These are phyloP conservation scores for Pyricularia pennisetigena DNA, from an alignment of 2,329 filamentous ascomycete species.

Conservation along the genomic window DNA sequence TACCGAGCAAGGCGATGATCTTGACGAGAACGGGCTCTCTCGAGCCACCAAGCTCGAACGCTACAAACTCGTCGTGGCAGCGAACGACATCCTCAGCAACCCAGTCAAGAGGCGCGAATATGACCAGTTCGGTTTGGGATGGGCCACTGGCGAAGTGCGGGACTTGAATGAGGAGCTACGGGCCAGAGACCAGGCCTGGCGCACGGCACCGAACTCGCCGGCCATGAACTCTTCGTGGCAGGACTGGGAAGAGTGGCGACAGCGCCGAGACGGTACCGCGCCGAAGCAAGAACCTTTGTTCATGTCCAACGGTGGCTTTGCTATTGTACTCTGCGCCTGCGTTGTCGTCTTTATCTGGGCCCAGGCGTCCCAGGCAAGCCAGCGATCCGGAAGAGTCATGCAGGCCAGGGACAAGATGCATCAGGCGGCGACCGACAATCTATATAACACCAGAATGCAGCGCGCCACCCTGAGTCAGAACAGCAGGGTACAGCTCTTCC, in stretches of 20 bases:
- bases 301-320: slow-evolving; percentile 73
- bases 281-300: slow-evolving; percentile 46
- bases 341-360: slow-evolving; percentile 60
- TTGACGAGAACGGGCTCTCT: slow-evolving; percentile 36
- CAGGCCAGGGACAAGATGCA: slow-evolving; percentile 59
- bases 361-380: slow-evolving; percentile 61
- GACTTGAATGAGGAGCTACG: slow-evolving; percentile 35
- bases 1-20: slow-evolving; percentile 27
- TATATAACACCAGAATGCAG: slow-evolving; percentile 42
- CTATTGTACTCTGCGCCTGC: slow-evolving; percentile 59
- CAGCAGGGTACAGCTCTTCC: slow-evolving; percentile 65
- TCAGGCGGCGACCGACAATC: slow-evolving; percentile 52
- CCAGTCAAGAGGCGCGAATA: slow-evolving; percentile 70
- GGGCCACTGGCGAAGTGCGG: slow-evolving; percentile 42
- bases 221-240: slow-evolving; percentile 88
- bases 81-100: slow-evolving; percentile 81
- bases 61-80: slow-evolving; percentile 79
- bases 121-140: slow-evolving; percentile 73
- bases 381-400: slow-evolving; percentile 50
- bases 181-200: slow-evolving; percentile 36
- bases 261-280: slow-evolving; percentile 34
- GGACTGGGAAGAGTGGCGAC: slow-evolving; percentile 83
- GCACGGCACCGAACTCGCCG: slow-evolving; percentile 33
- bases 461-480: slow-evolving; percentile 44
- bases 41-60: slow-evolving; percentile 66